Percentiles rank a stretch among this genome's conserved stretches.
Evolutionary conservation across 2,329 filamentous ascomycete species (phyloP).

Genomic region (Ilyonectria sp.): DNA sequence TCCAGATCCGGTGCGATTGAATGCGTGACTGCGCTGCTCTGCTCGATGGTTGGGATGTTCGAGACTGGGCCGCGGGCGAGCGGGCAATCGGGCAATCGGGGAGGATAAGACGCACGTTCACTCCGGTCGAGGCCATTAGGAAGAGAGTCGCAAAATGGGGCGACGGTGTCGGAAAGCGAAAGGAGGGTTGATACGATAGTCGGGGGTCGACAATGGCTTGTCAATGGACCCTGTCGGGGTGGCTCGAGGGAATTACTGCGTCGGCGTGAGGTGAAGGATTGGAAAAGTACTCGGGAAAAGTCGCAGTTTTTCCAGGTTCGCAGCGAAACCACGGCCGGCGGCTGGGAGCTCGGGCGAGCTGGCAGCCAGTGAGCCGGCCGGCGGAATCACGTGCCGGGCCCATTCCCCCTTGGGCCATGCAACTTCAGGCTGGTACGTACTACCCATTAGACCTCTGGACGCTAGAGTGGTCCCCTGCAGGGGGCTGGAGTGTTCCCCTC

Average conservation of each 20-base stretch:
- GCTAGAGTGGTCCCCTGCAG: constrained; percentile 23
- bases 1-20: constrained; percentile 32
- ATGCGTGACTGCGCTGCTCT: constrained; percentile 35
- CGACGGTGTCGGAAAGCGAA: constrained; percentile 56
- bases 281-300: constrained; percentile 62
- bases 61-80: constrained; percentile 41
- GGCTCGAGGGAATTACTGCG: constrained; percentile 58
- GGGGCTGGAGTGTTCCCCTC: constrained; percentile 9
- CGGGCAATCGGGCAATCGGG: constrained; percentile 41
- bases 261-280: constrained; percentile 58
- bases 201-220: constrained; percentile 57
- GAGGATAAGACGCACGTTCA: constrained; percentile 71
- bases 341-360: constrained; percentile 55
- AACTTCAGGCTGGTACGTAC: constrained; percentile 24
- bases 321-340: constrained; percentile 44
- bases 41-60: constrained; percentile 33
- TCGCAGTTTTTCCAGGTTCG: constrained; percentile 60
- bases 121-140: constrained; percentile 78
- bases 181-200: constrained; percentile 54
- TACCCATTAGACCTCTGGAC: not conserved
- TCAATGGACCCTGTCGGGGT: constrained; percentile 62
- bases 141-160: constrained; percentile 59
- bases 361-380: constrained; percentile 45
- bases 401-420: constrained; percentile 18
- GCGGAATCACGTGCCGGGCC: constrained; percentile 45